Evolutionary conservation across 2,329 filamentous ascomycete species (phyloP).

Genomic region (Phyllosticta citribraziliensis): DNA sequence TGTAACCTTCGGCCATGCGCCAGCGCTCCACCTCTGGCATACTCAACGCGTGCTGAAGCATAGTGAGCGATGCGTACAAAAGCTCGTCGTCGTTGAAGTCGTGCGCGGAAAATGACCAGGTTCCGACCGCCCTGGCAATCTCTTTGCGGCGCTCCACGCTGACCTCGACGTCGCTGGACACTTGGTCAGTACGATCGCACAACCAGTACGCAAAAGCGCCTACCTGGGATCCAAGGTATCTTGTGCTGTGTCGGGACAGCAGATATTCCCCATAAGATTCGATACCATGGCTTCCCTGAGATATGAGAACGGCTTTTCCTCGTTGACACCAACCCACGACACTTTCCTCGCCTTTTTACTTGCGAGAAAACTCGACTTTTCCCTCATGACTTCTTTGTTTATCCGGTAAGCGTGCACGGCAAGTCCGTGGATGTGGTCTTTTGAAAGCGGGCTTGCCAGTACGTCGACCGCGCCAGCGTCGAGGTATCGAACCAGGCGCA

Average conservation of each 20-base stretch:
- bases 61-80: slow-evolving; percentile 71
- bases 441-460: slow-evolving; percentile 66
- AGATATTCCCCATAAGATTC: slow-evolving; percentile 80
- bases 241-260: slow-evolving; percentile 54
- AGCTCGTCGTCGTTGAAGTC: slow-evolving; percentile 85
- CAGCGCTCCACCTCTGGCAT: slow-evolving; percentile 75
- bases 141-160: slow-evolving; percentile 52
- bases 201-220: slow-evolving; percentile 21
- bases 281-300: slow-evolving; percentile 90
- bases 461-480: slow-evolving; percentile 84
- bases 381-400: slow-evolving; percentile 63
- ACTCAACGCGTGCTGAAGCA: slow-evolving; percentile 79
- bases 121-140: slow-evolving; percentile 60
- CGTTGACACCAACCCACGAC: slow-evolving; percentile 83
- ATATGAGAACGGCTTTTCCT: slow-evolving; percentile 80
- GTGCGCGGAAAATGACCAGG: slow-evolving; percentile 85
- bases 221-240: slow-evolving; percentile 54
- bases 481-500: slow-evolving; percentile 59
- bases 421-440: slow-evolving; percentile 63
- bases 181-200: slow-evolving; percentile 15
- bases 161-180: slow-evolving; percentile 53
- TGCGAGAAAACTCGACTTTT: slow-evolving; percentile 62
- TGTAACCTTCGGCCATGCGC: slow-evolving; percentile 62
- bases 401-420: slow-evolving; percentile 77
- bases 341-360: slow-evolving; percentile 68